These are phyloP conservation scores for Globisporangium rhizosaccharum DNA, from an alignment of 352 stramenopile species.

Conservation along the genomic window DNA sequence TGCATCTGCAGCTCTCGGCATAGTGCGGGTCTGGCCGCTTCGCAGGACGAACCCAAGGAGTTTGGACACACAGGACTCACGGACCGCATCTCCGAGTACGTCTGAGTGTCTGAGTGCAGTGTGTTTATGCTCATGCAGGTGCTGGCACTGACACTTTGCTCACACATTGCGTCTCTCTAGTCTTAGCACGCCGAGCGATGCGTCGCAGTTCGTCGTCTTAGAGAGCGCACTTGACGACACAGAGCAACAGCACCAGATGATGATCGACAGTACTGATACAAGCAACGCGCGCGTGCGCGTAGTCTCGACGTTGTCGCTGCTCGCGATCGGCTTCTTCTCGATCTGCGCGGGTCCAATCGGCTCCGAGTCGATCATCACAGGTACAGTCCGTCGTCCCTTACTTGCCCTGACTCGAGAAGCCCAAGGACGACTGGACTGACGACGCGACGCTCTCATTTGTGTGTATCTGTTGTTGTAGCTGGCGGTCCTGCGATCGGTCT, in stretches of 20 bases:
- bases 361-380: constrained; percentile 33
- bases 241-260: background rate
- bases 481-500: constrained; percentile 37
- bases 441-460: too few relatives aligned
- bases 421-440: too few relatives aligned
- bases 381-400: constrained; percentile 7
- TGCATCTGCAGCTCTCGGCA: background rate
- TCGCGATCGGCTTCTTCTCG: constrained; percentile 55
- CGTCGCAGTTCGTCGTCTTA: constrained; percentile 15
- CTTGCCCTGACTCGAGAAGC: background rate
- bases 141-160: background rate
- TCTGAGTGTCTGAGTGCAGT: background rate
- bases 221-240: constrained; percentile 12
- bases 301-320: constrained; percentile 30
- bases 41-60: background rate
- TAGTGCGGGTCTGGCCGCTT: background rate
- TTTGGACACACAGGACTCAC: constrained; percentile 9
- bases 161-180: background rate
- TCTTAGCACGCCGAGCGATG: constrained; percentile 9
- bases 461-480: constrained; percentile 9
- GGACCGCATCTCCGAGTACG: constrained; percentile 16
- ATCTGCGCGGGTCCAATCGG: constrained; percentile 39
- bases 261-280: constrained; percentile 2
- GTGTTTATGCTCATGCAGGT: background rate
- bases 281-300: constrained; percentile 12